A percentile compares a stretch with the other conserved stretches of the same genome.
Conservation (phyloP, 768 basidiomycete species). For the Gloeopeniophorella convolvens region DNA sequence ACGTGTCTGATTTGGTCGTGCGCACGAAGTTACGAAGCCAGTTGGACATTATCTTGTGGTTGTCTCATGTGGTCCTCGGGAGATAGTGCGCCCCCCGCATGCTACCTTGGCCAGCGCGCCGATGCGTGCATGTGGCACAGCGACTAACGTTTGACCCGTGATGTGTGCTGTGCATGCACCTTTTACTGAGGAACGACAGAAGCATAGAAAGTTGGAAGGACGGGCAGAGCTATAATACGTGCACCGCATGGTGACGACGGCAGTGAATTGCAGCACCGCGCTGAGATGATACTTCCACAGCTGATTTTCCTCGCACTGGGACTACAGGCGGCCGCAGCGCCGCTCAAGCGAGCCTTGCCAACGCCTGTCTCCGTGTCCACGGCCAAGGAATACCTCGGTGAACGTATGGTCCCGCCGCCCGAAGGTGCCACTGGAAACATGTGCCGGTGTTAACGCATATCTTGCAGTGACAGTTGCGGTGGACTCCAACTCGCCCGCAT, state of each 20-base stretch:
- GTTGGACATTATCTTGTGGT: too few species aligned
- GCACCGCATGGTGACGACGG: background rate
- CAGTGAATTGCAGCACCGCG: background rate
- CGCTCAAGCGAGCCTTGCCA: conserved; percentile 19
- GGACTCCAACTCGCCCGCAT: conserved; percentile 38
- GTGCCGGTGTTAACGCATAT: background rate
- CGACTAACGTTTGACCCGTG: too few species aligned
- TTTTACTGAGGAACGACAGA: too few species aligned
- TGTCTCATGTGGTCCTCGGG: too few species aligned
- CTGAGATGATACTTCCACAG: background rate
- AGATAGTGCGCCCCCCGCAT: too few species aligned
- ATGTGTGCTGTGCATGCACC: too few species aligned
- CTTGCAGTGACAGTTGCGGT: conserved; percentile 33
- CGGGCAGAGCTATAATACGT: too few species aligned
- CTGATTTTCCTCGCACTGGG: background rate
- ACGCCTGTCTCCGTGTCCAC: conserved; percentile 20
- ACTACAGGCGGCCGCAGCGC: background rate
- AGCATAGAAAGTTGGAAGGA: too few species aligned
- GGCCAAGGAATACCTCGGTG: conserved; percentile 22
- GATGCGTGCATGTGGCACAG: too few species aligned
- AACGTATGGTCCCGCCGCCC: conserved; percentile 14
- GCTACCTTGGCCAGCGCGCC: too few species aligned
- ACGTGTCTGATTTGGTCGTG: too few species aligned
- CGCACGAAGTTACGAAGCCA: too few species aligned
- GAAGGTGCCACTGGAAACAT: background rate